Base-by-base conservation (phyloP, 257 asterid genomes). In the Solanum sejunctum region DNA sequence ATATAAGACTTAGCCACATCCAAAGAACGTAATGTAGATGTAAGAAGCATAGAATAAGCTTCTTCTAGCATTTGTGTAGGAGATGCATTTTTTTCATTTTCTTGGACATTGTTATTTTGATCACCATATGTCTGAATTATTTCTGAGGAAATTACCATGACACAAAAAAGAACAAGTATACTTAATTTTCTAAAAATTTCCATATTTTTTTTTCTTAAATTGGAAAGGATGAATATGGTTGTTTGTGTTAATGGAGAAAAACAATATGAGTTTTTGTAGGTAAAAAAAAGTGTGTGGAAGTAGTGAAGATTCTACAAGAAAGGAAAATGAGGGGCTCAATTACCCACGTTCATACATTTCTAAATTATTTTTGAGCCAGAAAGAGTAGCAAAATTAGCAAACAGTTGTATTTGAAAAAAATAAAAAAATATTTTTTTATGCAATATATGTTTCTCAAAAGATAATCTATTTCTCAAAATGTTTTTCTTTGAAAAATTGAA, bases 1-100 rank as follows among this genome's bases (percentile, higher is more conserved):
- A 85, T 64, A 17, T 85, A 61, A 23, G 83, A 79, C 84, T 78
- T 85, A 80, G 70, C 41, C 28, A 26, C 79, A 12, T 87, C 80
- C 88, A 81, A 85, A 15, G 84, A 84, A 28, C 32, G 10, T 1
- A 75, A 75, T 3, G 86, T 72, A n/a, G 84, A 82, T 81, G 70
- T 63, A 36, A 78, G 43, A 28, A 85, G 43, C 64, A 71, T 43
- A 21, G 75, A 20, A 54, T 85, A 81, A 7, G 85, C 71, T 26
- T 85, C 87, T 56, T 47, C 39, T 51, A 85, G 12, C 58, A 81
- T 67, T 8, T 85, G 82, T 54, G 63, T 72, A 9, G 73, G 84
- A 41, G 81, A 66, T 17, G 49, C 10, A 39, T 70, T 52, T n/a
- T 54, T 84, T 85, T 54, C 52, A 12, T 13, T 21, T 10, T 49